These are phyloP conservation scores for Taphrina betulina DNA, from an alignment of 1,139 yeast species.

Conservation along the genomic window DNA sequence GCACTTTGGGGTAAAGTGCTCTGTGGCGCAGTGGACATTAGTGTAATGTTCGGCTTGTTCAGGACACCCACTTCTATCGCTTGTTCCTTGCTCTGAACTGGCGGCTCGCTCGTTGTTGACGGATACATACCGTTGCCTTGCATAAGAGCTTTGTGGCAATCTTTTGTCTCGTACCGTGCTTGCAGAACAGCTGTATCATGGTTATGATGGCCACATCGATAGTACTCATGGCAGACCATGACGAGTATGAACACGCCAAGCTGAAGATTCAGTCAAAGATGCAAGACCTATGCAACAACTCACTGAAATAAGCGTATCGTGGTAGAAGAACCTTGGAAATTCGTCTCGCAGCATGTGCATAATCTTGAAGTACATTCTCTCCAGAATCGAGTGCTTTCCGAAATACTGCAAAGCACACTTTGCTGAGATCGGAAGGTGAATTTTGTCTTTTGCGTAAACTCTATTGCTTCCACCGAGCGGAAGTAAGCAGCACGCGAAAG, in stretches of 20 bases:
- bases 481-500: conserved; percentile 14
- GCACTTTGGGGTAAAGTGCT: too few species aligned
- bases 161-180: not conserved
- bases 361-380: not conserved
- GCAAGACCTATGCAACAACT: not conserved
- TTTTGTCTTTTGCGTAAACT: not conserved
- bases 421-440: not conserved
- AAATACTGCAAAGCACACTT: not conserved
- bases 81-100: too few species aligned
- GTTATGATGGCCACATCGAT: not conserved
- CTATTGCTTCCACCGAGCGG: conserved; percentile 1
- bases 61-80: too few species aligned
- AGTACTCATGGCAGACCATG: conserved; percentile 8
- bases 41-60: too few species aligned
- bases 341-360: not conserved
- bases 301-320: conserved; percentile 7
- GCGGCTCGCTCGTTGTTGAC: too few species aligned
- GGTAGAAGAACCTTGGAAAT: not conserved
- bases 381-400: not conserved
- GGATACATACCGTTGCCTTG: too few species aligned
- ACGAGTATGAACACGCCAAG: not conserved
- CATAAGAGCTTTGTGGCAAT: not conserved
- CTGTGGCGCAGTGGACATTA: too few species aligned
- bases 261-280: not conserved
- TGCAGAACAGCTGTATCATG: not conserved